These are phyloP conservation scores for Penicillium goetzii DNA, from an alignment of 495 filamentous ascomycete species.

Conservation along the genomic window DNA sequence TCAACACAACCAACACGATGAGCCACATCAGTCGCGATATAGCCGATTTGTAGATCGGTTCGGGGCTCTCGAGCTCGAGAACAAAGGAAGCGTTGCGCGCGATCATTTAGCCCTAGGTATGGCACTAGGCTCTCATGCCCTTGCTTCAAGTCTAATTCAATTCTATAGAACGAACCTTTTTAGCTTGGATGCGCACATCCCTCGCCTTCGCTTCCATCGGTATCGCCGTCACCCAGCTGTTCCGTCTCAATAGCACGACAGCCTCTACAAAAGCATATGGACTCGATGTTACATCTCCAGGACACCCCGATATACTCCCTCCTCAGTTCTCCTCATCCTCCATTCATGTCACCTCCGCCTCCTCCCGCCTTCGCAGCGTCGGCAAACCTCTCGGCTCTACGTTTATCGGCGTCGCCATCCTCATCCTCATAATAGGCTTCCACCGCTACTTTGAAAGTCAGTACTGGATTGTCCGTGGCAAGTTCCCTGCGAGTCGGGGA, in stretches of 20 bases:
- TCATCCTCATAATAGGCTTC: constrained; percentile 83
- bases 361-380: constrained; percentile 65
- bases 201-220: constrained; percentile 96
- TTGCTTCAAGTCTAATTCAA: constrained; percentile 24
- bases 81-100: constrained; percentile 92
- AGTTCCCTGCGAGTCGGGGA: constrained; percentile 90
- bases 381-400: constrained; percentile 94
- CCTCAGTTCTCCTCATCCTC: constrained; percentile 23
- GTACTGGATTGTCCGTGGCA: constrained; percentile 90
- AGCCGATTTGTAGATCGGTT: constrained; percentile 64
- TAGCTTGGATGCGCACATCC: constrained; percentile 95
- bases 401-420: constrained; percentile 84
- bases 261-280: constrained; percentile 10
- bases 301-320: constrained; percentile 28
- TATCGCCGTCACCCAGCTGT: constrained; percentile 94
- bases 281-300: constrained; percentile 9
- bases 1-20: constrained; percentile 7
- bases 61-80: constrained; percentile 87
- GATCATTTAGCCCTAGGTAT: constrained; percentile 93
- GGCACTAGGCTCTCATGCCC: constrained; percentile 22
- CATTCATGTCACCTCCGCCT: constrained; percentile 13
- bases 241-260: constrained; percentile 78
- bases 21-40: constrained; percentile 51
- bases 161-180: constrained; percentile 83
- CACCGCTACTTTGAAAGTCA: constrained; percentile 68